phyloP scores from a whole-genome alignment of 2,329 filamentous ascomycete species.

The Hymenoscyphus fraxineus region DNA sequence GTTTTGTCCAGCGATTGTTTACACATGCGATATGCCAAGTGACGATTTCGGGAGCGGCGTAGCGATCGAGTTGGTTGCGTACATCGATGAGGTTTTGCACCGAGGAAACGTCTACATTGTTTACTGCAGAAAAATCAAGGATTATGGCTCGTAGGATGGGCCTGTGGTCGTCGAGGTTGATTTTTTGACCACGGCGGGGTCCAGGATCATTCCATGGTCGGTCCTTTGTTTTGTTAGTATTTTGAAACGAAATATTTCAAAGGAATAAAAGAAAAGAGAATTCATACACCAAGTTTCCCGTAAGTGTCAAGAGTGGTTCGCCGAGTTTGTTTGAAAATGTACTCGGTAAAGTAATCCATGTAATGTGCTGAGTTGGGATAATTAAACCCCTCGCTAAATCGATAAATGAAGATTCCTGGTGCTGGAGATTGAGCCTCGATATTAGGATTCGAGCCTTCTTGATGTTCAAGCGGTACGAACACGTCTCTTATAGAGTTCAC shows the following conservation, averaged over 20 bases:
- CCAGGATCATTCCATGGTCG: slow-evolving; percentile 95
- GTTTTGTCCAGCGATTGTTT: slow-evolving; percentile 92
- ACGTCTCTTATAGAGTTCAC: slow-evolving; percentile 59
- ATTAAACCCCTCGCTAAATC: slow-evolving; percentile 91
- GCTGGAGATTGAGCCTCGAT: slow-evolving; percentile 77
- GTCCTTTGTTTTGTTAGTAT: slow-evolving; percentile 43
- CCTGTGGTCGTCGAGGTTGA: slow-evolving; percentile 47
- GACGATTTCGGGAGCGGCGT: slow-evolving; percentile 73
- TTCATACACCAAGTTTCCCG: slow-evolving; percentile 46
- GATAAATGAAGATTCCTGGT: slow-evolving; percentile 92
- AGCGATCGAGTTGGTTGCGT: slow-evolving; percentile 86
- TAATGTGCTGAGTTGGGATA: slow-evolving; percentile 92
- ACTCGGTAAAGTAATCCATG: slow-evolving; percentile 69
- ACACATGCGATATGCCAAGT: slow-evolving; percentile 97
- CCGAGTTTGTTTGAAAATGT: slow-evolving; percentile 68
- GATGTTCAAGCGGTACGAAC: slow-evolving; percentile 81
- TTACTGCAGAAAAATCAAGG: slow-evolving; percentile 88
- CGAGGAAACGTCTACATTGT: slow-evolving; percentile 90
- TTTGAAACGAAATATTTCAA: neutral
- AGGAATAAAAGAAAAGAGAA: too few relatives aligned
- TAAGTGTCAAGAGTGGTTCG: slow-evolving; percentile 70
- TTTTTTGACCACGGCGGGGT: slow-evolving; percentile 53
- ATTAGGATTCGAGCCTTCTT: slow-evolving; percentile 83
- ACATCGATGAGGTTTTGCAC: slow-evolving; percentile 92
- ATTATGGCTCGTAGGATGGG: slow-evolving; percentile 85